A percentile compares a stretch with the other conserved stretches of the same genome.
These are phyloP conservation scores for Diaporthe longicolla DNA, from an alignment of 2,329 filamentous ascomycete species.

Conservation along the genomic window DNA sequence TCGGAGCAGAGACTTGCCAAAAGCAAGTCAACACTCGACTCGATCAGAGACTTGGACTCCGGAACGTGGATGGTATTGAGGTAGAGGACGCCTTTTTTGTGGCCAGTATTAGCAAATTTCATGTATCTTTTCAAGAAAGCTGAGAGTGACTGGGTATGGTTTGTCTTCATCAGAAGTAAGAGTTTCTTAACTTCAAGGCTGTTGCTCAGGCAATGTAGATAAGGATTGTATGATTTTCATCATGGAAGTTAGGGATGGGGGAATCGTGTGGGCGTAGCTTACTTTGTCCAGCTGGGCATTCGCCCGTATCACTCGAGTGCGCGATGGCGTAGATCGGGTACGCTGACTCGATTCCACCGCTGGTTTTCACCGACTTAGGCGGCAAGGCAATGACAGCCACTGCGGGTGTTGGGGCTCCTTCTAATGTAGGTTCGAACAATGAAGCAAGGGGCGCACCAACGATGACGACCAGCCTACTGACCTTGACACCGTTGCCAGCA, in stretches of 20 bases:
- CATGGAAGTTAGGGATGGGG: constrained; percentile 69
- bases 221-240: constrained; percentile 81
- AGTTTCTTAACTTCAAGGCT: constrained; percentile 81
- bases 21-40: constrained; percentile 58
- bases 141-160: constrained; percentile 43
- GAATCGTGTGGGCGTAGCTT: constrained; percentile 64
- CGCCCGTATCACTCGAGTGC: constrained; percentile 92
- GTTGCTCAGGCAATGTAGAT: constrained; percentile 99
- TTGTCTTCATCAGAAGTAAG: constrained; percentile 78
- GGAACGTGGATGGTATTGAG: constrained; percentile 56
- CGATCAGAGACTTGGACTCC: constrained; percentile 55
- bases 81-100: constrained; percentile 54
- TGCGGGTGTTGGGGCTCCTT: constrained; percentile 82
- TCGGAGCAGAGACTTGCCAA: constrained; percentile 50
- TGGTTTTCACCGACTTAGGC: constrained; percentile 58
- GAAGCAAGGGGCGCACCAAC: constrained; percentile 74
- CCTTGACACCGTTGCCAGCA: constrained; percentile 47
- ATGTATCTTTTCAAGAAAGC: constrained; percentile 41
- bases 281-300: constrained; percentile 92
- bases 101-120: constrained; percentile 49
- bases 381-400: constrained; percentile 80
- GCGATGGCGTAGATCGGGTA: constrained; percentile 73
- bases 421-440: constrained; percentile 79
- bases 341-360: constrained; percentile 52
- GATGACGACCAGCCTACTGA: constrained; percentile 77